Base-by-base conservation (phyloP, 352 stramenopile genomes). In the Phytophthora gonapodyides region DNA sequence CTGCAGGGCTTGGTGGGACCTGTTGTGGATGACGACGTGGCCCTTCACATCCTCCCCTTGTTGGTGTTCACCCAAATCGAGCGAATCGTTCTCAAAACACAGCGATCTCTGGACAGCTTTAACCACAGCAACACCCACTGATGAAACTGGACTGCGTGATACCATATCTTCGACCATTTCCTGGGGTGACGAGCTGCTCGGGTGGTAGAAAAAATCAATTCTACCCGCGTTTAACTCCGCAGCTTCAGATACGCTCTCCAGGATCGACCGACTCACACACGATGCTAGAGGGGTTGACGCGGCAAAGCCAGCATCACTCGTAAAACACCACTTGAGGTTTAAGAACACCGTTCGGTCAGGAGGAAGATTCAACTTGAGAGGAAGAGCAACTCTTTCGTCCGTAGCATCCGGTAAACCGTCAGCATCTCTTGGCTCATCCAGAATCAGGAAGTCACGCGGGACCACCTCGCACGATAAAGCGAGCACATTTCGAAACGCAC, bases 21-120 rank as follows among this genome's bases (percentile, higher is more conserved):
- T 71, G 55, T 94, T 96, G 31, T 71, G 64, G 21, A 96, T 67
- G 38, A 91, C 60, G 47, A 94, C 75, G 27, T 90, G 57, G 9
- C 84, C 80, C 36, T 74, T 61, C 5, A 84, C 71, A 24, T 89
- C 73, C 0, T 72, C 61, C 35, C 85, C 82, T 50, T 89, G 87
- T 46, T 93, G 80, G 24, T 91, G 80, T 35, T 93, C 82, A 34
- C 87, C 85, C 42, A 96, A 75, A 59, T 96, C 84, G 37, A 96
- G 54, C 7, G 61, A 47, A n/a, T 89, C 84, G 3, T 61, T 57
- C 13, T 94, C 84, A n/a, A 94, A 66, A 37, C 74, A 76, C 6
- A 96, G 62, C 17, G 84, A 90, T 36, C 73, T 62, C 27, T 89
- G 86, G 6, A 80, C 68, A 27, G 80, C 67, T 65, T 94, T 96